Percentiles rank a stretch among this genome's conserved stretches.
phyloP scores from a whole-genome alignment of 2,329 filamentous ascomycete genomes.

The Macroventuria anomochaeta region DNA sequence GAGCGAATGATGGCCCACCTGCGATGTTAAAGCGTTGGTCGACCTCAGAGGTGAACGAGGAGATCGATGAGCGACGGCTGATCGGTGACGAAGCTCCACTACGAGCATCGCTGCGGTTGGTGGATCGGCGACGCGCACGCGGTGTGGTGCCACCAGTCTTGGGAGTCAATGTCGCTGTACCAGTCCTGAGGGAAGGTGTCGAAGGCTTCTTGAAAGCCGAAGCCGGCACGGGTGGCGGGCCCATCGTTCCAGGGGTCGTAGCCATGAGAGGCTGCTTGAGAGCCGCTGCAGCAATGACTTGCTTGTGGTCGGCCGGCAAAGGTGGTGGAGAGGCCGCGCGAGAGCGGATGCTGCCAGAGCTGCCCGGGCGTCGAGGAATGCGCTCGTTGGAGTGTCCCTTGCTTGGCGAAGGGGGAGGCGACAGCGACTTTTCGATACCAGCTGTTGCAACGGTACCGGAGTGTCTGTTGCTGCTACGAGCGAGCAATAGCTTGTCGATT shows the following conservation, averaged over 20 bases:
- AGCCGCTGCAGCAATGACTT: constrained; percentile 80
- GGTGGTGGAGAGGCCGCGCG: constrained; percentile 67
- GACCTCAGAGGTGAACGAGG: constrained; percentile 93
- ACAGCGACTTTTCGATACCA: constrained; percentile 39
- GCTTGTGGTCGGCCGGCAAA: constrained; percentile 80
- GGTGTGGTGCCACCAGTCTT: constrained; percentile 63
- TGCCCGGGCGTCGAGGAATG: constrained; percentile 67
- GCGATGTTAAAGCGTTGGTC: constrained; percentile 85
- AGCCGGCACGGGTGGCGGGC: constrained; percentile 81
- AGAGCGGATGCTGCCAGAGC: constrained; percentile 70
- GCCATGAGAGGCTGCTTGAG: constrained; percentile 56
- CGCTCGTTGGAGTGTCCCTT: constrained; percentile 42
- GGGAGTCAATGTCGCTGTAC: constrained; percentile 53
- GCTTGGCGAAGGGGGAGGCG: constrained; percentile 45
- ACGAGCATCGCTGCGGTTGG: constrained; percentile 53
- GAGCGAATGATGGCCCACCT: constrained; percentile 52
- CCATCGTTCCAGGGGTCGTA: constrained; percentile 66
- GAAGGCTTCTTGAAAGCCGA: constrained; percentile 67
- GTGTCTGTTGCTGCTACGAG: constrained; percentile 52
- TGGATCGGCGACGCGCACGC: constrained; percentile 47
- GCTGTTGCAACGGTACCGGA: constrained; percentile 38
- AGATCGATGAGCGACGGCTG: constrained; percentile 82
- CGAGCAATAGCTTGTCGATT: constrained; percentile 76
- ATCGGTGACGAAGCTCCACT: constrained; percentile 57
- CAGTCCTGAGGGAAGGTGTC: constrained; percentile 53